Percentiles rank a stretch among this genome's conserved stretches.
Conservation (phyloP, 2,329 filamentous ascomycete genomes). For the Aspergillus bombycis region DNA sequence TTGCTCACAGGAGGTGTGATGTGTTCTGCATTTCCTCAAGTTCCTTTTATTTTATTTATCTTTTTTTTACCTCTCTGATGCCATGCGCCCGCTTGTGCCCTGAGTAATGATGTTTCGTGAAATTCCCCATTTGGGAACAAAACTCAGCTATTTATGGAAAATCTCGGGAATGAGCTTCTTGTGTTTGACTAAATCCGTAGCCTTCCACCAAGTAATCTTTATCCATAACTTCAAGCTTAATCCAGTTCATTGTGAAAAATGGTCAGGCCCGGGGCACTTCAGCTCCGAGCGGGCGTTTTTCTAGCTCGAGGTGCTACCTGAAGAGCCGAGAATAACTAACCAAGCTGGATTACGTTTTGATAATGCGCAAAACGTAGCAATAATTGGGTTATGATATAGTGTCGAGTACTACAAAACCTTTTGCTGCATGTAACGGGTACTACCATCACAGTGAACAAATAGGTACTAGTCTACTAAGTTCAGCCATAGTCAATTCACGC, state of each 20-base stretch:
- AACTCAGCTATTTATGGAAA: background rate
- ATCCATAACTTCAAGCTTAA: background rate
- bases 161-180: background rate
- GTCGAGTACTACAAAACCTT: background rate
- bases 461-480: background rate
- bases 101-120: background rate
- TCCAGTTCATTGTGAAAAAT: no score
- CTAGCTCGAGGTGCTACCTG: background rate
- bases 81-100: background rate
- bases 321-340: background rate
- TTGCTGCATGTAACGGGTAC: background rate
- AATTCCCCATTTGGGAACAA: background rate
- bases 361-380: background rate
- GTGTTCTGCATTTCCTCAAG: background rate
- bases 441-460: background rate
- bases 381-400: background rate
- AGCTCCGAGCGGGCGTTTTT: background rate
- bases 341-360: background rate
- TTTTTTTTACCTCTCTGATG: background rate
- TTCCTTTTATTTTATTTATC: background rate
- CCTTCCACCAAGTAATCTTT: background rate
- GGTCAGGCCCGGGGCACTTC: no score
- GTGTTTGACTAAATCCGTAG: background rate
- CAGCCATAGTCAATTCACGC: background rate
- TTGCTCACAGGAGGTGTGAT: background rate